Percentiles rank a stretch among this genome's conserved stretches.
phyloP scores from a whole-genome alignment of 495 filamentous ascomycete species.

The Trichoderma erinaceum region DNA sequence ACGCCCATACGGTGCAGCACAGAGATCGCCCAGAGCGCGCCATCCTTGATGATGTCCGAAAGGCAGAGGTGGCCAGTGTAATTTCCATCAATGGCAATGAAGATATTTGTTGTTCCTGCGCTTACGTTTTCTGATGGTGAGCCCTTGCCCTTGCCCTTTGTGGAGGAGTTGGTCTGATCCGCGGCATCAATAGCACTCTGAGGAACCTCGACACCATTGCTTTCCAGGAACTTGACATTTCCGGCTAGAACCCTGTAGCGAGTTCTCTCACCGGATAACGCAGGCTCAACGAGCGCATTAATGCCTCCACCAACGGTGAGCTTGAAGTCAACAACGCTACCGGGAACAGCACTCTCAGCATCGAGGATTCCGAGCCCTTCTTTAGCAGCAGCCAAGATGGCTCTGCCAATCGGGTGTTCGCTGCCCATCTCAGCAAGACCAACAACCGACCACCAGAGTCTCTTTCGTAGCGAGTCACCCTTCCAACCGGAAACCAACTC shows the following conservation, averaged over 20 bases:
- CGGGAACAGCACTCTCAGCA: conserved; percentile 68
- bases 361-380: conserved; percentile 61
- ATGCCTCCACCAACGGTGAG: conserved; percentile 82
- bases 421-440: conserved; percentile 89
- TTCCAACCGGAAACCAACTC: conserved; percentile 64
- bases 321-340: conserved; percentile 76
- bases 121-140: conserved; percentile 29
- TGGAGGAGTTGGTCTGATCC: conserved; percentile 46
- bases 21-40: conserved; percentile 74
- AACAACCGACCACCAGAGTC: conserved; percentile 90
- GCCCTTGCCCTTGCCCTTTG: background rate
- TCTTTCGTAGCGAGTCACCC: conserved; percentile 57
- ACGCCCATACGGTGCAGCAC: conserved; percentile 80
- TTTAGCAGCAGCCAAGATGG: conserved; percentile 68
- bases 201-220: conserved; percentile 62
- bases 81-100: conserved; percentile 73
- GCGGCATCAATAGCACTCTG: conserved; percentile 49
- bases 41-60: conserved; percentile 83
- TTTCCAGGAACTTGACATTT: conserved; percentile 68
- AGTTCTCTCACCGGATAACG: conserved; percentile 53
- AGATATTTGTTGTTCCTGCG: conserved; percentile 79
- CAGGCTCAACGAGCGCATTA: conserved; percentile 72
- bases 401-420: conserved; percentile 90
- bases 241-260: conserved; percentile 78
- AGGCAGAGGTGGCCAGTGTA: conserved; percentile 80